Evolutionary conservation across 306 rosid genomes (phyloP).

Genomic region (Hippophae gyantsensis): DNA sequence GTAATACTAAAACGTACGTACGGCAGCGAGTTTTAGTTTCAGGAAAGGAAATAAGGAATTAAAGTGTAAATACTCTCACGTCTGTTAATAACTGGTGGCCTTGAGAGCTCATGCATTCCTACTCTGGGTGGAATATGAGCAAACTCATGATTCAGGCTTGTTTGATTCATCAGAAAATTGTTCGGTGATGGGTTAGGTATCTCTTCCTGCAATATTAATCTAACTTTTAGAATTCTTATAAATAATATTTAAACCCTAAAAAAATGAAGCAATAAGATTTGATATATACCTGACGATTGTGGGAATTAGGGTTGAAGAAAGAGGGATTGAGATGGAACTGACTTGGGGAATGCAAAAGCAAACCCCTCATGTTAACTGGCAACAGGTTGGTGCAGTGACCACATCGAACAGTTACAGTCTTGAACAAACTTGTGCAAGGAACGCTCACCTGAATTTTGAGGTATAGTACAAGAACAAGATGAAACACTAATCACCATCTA

Average conservation of each 20-base stretch:
- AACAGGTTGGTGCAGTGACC: conserved; percentile 97
- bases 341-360: conserved; percentile 68
- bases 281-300: conserved; percentile 49
- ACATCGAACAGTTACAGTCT: conserved; percentile 90
- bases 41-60: background rate
- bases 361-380: conserved; percentile 82
- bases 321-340: conserved; percentile 85
- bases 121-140: conserved; percentile 39
- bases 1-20: too few species aligned
- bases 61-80: conserved; percentile 38
- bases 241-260: background rate
- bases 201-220: conserved; percentile 43
- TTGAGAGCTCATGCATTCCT: conserved; percentile 47
- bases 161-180: conserved; percentile 44
- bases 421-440: conserved; percentile 91
- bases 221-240: background rate
- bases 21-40: background rate
- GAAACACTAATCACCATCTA: too few species aligned
- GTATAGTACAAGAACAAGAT: background rate
- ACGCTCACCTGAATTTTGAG: conserved; percentile 55
- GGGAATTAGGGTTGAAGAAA: conserved; percentile 57
- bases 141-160: conserved; percentile 41
- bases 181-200: conserved; percentile 60
- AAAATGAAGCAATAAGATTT: background rate
- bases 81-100: conserved; percentile 73